phyloP scores from a whole-genome alignment of 768 basidiomycete species.

The Rhodotorula taiwanensis region DNA sequence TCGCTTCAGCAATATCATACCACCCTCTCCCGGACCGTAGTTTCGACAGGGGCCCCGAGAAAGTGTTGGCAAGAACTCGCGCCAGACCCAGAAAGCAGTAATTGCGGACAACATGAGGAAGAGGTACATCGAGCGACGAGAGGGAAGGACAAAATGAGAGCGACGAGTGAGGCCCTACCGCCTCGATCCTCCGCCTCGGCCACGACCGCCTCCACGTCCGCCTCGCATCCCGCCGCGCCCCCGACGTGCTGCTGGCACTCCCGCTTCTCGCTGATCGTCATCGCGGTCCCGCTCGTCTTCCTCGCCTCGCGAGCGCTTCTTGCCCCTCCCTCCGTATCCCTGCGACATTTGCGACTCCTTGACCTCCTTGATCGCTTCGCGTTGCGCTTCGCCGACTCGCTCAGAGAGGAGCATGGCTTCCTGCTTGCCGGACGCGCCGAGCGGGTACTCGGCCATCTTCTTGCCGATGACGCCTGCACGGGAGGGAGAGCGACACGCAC shows the following conservation, averaged over 20 bases:
- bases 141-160: neutral
- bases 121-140: too few relatives aligned
- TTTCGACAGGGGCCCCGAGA: too few relatives aligned
- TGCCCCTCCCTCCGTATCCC: slow-evolving; percentile 48
- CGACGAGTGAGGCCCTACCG: too few relatives aligned
- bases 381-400: slow-evolving; percentile 75
- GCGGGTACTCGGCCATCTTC: slow-evolving; percentile 68
- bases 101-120: too few relatives aligned
- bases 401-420: slow-evolving; percentile 81
- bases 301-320: slow-evolving; percentile 55
- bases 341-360: slow-evolving; percentile 62
- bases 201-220: neutral
- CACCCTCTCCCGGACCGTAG: too few relatives aligned
- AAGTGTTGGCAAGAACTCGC: too few relatives aligned
- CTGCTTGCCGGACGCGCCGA: slow-evolving; percentile 70
- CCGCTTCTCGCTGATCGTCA: slow-evolving; percentile 80
- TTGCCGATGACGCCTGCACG: slow-evolving; percentile 64
- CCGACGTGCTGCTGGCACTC: slow-evolving; percentile 50
- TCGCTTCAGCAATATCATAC: too few relatives aligned
- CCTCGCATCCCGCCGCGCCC: neutral
- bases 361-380: slow-evolving; percentile 66
- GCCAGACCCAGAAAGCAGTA: too few relatives aligned
- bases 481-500: too few relatives aligned
- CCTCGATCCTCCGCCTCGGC: neutral
- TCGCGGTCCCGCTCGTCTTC: slow-evolving; percentile 70